Conservation (phyloP, 257 asterid genomes). For the Solanum chilense region DNA sequence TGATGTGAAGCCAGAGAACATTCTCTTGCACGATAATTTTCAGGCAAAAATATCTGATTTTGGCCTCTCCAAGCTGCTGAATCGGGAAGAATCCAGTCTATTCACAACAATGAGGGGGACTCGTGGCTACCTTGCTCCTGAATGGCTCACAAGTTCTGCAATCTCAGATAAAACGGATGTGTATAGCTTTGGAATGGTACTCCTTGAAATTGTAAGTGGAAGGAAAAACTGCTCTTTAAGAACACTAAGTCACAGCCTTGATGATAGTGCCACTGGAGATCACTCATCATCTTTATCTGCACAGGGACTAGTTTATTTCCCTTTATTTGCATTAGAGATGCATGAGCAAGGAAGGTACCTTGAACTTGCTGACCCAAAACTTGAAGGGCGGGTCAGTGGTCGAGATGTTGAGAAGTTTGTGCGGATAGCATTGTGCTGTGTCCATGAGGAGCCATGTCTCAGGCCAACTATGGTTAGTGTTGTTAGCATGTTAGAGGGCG, state of each 20-base stretch:
- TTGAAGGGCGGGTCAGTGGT: slow-evolving; percentile 36
- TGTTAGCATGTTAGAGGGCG: slow-evolving; percentile 66
- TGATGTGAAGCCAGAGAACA: slow-evolving; percentile 73
- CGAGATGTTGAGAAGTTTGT: slow-evolving; percentile 59
- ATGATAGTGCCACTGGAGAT: slow-evolving; percentile 2
- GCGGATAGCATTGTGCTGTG: slow-evolving; percentile 58
- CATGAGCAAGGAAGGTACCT: slow-evolving; percentile 50
- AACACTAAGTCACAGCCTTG: slow-evolving; percentile 26
- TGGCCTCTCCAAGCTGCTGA: slow-evolving; percentile 68
- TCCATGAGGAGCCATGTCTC: slow-evolving; percentile 59
- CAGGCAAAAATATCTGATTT: slow-evolving; percentile 71
- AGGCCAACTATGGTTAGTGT: slow-evolving; percentile 64
- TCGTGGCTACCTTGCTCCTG: slow-evolving; percentile 78
- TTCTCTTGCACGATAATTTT: slow-evolving; percentile 47
- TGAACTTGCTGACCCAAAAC: slow-evolving; percentile 58
- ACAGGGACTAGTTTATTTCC: slow-evolving; percentile 35
- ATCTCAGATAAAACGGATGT: slow-evolving; percentile 75
- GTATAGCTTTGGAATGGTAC: slow-evolving; percentile 68
- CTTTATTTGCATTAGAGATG: slow-evolving; percentile 57
- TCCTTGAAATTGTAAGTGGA: slow-evolving; percentile 77
- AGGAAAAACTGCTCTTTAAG: slow-evolving; percentile 46
- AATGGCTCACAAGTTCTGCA: slow-evolving; percentile 73
- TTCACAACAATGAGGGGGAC: slow-evolving; percentile 84
- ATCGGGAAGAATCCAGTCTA: slow-evolving; percentile 40
- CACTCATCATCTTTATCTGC: slow-evolving; percentile 9